Conservation (phyloP, 2,329 filamentous ascomycete species). For the Cylindrodendrum hubeiense region DNA sequence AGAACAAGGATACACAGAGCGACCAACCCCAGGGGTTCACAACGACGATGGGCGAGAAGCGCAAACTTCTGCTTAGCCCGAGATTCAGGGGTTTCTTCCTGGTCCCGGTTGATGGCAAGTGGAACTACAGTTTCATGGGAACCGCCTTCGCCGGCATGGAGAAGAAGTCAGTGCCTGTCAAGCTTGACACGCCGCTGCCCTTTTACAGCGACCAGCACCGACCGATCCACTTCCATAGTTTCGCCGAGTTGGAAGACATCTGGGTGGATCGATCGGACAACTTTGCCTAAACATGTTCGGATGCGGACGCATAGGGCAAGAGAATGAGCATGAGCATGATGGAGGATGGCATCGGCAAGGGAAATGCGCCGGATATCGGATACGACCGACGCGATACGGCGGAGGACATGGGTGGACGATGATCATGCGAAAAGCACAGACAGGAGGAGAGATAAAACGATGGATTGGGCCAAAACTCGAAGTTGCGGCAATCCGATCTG, state of each 20-base stretch:
- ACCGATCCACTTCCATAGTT: conserved; percentile 96
- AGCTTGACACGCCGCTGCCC: conserved; percentile 88
- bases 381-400: conserved; percentile 15
- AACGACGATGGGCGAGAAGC: conserved; percentile 93
- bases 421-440: conserved; percentile 32
- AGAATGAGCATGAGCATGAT: conserved; percentile 14
- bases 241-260: conserved; percentile 96
- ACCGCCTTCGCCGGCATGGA: conserved; percentile 87
- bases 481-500: conserved; percentile 27
- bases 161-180: conserved; percentile 91
- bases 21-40: conserved; percentile 96
- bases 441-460: conserved; percentile 24
- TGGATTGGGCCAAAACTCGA: conserved; percentile 25
- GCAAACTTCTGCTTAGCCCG: conserved; percentile 91
- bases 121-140: conserved; percentile 99
- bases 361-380: conserved; percentile 13
- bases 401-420: conserved; percentile 27
- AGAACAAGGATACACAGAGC: conserved; percentile 92
- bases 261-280: conserved; percentile 95
- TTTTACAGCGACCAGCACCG: conserved; percentile 96
- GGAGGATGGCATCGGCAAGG: conserved; percentile 7
- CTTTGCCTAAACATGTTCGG: conserved; percentile 75
- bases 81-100: conserved; percentile 97
- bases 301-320: conserved; percentile 1
- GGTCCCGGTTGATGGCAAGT: conserved; percentile 87